Conservation (phyloP, 2,329 filamentous ascomycete species). For the Iodosphaeria phyllophila region DNA sequence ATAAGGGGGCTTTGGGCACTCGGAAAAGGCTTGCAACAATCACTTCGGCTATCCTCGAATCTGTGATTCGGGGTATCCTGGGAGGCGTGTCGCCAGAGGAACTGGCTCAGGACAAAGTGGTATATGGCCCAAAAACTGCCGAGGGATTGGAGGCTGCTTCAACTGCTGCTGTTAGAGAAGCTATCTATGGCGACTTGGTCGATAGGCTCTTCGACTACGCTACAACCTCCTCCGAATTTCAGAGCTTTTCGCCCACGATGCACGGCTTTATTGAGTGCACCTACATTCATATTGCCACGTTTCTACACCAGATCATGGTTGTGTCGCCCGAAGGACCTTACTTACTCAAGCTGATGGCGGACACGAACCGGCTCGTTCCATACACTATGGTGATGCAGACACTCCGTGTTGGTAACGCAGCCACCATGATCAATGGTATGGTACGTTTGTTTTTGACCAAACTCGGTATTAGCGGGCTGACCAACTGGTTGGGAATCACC, state of each 20-base stretch:
- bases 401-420: constrained; percentile 58
- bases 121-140: constrained; percentile 38
- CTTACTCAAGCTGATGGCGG: constrained; percentile 51
- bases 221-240: constrained; percentile 39
- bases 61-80: constrained; percentile 44
- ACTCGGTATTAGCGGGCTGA: constrained; percentile 52
- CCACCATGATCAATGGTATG: constrained; percentile 65
- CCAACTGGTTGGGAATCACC: constrained; percentile 64
- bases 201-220: constrained; percentile 46
- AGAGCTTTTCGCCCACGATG: constrained; percentile 41
- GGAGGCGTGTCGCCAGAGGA: constrained; percentile 30
- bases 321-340: constrained; percentile 60
- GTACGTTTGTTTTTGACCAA: constrained; percentile 59
- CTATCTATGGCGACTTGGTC: constrained; percentile 50
- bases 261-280: constrained; percentile 43
- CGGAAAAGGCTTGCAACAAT: constrained; percentile 60
- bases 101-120: constrained; percentile 22
- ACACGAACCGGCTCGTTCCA: constrained; percentile 50
- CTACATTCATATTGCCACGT: constrained; percentile 42
- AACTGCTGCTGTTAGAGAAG: constrained; percentile 43
- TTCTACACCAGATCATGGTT: constrained; percentile 56
- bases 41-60: constrained; percentile 49
- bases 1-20: constrained; percentile 57
- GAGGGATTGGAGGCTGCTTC: constrained; percentile 44
- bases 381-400: constrained; percentile 58